Evolutionary conservation across 108 stramenopile genomes (phyloP).

Genomic region (Nitzschia inconspicua): DNA sequence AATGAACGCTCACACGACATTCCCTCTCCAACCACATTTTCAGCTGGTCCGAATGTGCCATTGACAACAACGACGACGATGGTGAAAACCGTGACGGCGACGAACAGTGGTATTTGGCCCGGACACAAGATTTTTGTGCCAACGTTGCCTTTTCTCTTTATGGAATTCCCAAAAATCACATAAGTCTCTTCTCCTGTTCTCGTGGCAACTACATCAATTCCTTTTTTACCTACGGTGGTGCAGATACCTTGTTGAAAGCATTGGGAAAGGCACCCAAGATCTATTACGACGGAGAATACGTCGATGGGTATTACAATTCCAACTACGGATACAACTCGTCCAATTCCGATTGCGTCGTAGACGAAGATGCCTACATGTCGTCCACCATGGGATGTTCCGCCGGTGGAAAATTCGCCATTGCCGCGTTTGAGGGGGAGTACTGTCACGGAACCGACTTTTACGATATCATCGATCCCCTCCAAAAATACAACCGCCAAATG

Average conservation of each 20-base stretch:
- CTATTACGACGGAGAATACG: conserved; percentile 3
- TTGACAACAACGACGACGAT: conserved; percentile 28
- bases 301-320: conserved; percentile 8
- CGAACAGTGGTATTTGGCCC: conserved; percentile 39
- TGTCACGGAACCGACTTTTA: conserved; percentile 23
- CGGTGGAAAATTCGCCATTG: conserved; percentile 20
- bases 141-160: conserved; percentile 42
- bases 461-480: conserved; percentile 16
- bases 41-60: conserved; percentile 30
- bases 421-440: conserved; percentile 12
- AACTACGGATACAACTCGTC: conserved; percentile 11
- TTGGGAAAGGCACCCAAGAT: conserved; percentile 10
- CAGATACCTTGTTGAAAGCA: conserved; percentile 21
- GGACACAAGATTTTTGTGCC: conserved; percentile 39
- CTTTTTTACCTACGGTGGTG: conserved; percentile 43
- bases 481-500: conserved; percentile 21
- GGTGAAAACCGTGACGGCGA: conserved; percentile 27
- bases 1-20: neutral
- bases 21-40: neutral
- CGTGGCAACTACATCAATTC: conserved; percentile 39
- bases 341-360: neutral
- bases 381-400: conserved; percentile 31
- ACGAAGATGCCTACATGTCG: conserved; percentile 1
- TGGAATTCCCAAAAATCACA: conserved; percentile 16
- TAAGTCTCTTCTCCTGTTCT: conserved; percentile 9